Percentiles rank a stretch among this genome's conserved stretches.
phyloP scores from a whole-genome alignment of 495 filamentous ascomycete genomes.

The Cairneyella variabilis region DNA sequence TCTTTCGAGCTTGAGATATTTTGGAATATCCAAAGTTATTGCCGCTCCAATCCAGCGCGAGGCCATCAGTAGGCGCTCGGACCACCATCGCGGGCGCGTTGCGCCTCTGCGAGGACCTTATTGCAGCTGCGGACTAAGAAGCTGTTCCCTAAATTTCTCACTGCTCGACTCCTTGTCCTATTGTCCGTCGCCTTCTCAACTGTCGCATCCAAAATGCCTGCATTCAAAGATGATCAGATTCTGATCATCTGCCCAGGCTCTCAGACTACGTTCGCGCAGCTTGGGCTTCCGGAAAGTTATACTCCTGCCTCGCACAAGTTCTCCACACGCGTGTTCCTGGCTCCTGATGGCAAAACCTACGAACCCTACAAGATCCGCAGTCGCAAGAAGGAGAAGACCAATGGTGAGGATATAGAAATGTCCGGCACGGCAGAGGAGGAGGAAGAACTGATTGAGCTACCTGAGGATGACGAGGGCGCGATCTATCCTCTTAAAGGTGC shows the following conservation, averaged over 20 bases:
- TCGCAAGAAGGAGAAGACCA: conserved; percentile 50
- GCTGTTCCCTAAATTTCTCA: too few species aligned
- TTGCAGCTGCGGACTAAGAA: too few species aligned
- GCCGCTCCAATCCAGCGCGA: too few species aligned
- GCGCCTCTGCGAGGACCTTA: too few species aligned
- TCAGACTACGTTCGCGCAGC: conserved; percentile 87
- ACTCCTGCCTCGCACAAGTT: conserved; percentile 79
- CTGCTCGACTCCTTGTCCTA: too few species aligned
- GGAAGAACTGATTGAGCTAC: conserved; percentile 77
- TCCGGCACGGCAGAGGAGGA: conserved; percentile 29
- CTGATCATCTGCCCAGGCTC: conserved; percentile 88
- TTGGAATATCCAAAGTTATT: too few species aligned
- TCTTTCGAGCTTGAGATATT: too few species aligned
- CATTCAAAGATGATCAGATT: conserved; percentile 45
- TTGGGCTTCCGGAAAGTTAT: conserved; percentile 87
- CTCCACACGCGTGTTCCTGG: conserved; percentile 89
- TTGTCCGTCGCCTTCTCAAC: too few species aligned
- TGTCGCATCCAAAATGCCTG: conserved; percentile 23
- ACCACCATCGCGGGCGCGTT: too few species aligned
- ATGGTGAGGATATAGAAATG: conserved; percentile 42
- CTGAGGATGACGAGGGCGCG: conserved; percentile 80
- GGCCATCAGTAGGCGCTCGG: too few species aligned
- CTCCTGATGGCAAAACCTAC: conserved; percentile 64
- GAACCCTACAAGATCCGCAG: conserved; percentile 80
- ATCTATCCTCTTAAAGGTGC: conserved; percentile 72